Conservation (phyloP, 176 grass and related monocot genomes). For the Paspalum notatum region DNA sequence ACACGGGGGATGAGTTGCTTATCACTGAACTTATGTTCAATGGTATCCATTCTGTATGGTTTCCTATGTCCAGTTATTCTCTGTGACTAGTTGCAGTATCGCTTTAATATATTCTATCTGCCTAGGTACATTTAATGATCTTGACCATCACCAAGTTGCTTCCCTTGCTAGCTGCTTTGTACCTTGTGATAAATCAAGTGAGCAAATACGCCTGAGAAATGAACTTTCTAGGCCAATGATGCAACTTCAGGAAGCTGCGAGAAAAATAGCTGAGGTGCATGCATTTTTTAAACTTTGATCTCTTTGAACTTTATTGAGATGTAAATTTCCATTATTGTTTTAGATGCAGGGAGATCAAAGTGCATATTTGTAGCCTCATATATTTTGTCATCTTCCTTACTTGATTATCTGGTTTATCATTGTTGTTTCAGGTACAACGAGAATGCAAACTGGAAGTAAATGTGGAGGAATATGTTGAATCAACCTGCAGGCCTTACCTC, state of each 20-base stretch:
- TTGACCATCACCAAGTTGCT: slow-evolving; percentile 97
- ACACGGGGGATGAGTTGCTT: slow-evolving; percentile 96
- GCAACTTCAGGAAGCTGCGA: slow-evolving; percentile 96
- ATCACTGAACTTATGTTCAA: slow-evolving; percentile 99
- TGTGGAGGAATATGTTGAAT: slow-evolving; percentile 95
- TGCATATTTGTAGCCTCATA: slow-evolving; percentile 34
- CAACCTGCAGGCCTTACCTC: slow-evolving; percentile 79
- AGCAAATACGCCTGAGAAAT: slow-evolving; percentile 90
- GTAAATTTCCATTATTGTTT: slow-evolving; percentile 42
- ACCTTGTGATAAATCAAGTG: slow-evolving; percentile 97
- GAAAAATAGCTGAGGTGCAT: slow-evolving; percentile 95
- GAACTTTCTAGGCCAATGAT: slow-evolving; percentile 89
- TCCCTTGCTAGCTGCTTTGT: slow-evolving; percentile 90
- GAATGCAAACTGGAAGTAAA: slow-evolving; percentile 97
- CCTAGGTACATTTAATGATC: slow-evolving; percentile 94
- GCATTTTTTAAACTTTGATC: slow-evolving; percentile 33
- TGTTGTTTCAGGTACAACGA: slow-evolving; percentile 78
- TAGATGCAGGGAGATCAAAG: slow-evolving; percentile 73
- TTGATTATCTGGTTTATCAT: slow-evolving; percentile 42
- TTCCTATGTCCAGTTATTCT: background rate
- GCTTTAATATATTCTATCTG: slow-evolving; percentile 22
- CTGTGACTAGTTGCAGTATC: slow-evolving; percentile 5
- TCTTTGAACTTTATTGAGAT: slow-evolving; percentile 35
- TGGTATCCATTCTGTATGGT: slow-evolving; percentile 43
- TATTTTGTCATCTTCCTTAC: slow-evolving; percentile 29